Evolutionary conservation across 2,329 filamentous ascomycete species (phyloP), one percentile per base, ranked within the genome.

Genomic region (Fusarium temperatum): DNA sequence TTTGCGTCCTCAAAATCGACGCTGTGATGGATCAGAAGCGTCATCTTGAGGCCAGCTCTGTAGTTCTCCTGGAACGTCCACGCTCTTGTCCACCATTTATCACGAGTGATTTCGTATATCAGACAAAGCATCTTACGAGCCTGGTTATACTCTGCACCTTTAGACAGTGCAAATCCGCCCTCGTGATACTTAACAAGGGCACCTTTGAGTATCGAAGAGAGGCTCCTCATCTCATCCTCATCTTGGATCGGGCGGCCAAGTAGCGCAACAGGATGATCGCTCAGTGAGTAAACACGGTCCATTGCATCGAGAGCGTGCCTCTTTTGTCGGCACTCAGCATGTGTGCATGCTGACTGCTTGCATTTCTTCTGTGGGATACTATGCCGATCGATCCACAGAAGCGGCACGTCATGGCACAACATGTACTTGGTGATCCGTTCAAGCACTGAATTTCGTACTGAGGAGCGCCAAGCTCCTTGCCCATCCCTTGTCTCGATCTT

Each of bases 21-120:
- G n/a, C 13, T 22, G 47, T 82, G 79, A 8, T 70, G 72, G 12
- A 82, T 78, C 0, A 82, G 64, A 13, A 82, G 75, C 1, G 42
- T 68, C 80, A 82, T 82, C 0, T 69, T 39, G 20, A 44, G 39
- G 4, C 78, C 77, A 9, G 71, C 80, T 35, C 77, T 72, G 42
- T 82, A 82, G 48, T 80, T 82, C 59, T 82, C 80, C 24, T 82
- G 80, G 35, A 80, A 82, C 1, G 78, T 82, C 79, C 80, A 82
- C 6, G 79, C 80, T 20, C 79, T 73, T 1, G 57, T 65, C 80
- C 79, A 82, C 80, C 79, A 81, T 8, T 54, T 45, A 14, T 80
- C 79, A 2, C 36, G 42, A 0, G 77, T 81, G 41, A 82, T 79
- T 17, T 73, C 62, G 14, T 63, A 38, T 5, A 81, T 55, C 4